Percentiles rank a stretch among this genome's conserved stretches.
Evolutionary conservation across 352 stramenopile species (phyloP).

Genomic region (Phytopythium cucurbitacearum): DNA sequence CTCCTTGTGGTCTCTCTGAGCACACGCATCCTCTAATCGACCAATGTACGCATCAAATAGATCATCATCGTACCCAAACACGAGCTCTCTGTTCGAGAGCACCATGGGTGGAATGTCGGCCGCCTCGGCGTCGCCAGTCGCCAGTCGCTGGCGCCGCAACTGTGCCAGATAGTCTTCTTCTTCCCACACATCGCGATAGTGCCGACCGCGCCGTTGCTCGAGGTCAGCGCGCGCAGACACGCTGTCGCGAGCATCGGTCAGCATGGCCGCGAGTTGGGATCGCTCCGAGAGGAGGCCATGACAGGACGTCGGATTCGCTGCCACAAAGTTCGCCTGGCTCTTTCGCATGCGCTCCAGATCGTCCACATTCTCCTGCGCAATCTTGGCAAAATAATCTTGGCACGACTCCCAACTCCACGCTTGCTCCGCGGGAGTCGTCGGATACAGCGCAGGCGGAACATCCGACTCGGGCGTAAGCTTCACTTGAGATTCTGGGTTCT

Average conservation of each 20-base stretch:
- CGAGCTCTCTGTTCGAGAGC: slow-evolving; percentile 5
- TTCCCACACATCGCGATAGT: slow-evolving; percentile 75
- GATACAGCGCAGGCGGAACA: slow-evolving; percentile 17
- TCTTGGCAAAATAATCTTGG: slow-evolving; percentile 49
- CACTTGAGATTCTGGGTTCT: neutral
- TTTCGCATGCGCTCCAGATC: slow-evolving; percentile 47
- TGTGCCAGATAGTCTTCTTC: slow-evolving; percentile 59
- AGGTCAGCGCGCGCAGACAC: slow-evolving; percentile 21
- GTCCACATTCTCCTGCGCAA: slow-evolving; percentile 46
- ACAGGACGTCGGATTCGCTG: slow-evolving; percentile 30
- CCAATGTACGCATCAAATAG: slow-evolving; percentile 49
- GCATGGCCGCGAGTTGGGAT: slow-evolving; percentile 38
- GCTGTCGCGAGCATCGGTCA: slow-evolving; percentile 30
- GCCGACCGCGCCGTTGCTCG: slow-evolving; percentile 44
- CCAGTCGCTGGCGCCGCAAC: slow-evolving; percentile 26
- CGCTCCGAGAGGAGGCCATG: slow-evolving; percentile 20
- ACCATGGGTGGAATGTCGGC: too few relatives aligned
- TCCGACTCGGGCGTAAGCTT: neutral
- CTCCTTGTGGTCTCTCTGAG: neutral
- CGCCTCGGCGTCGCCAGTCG: neutral
- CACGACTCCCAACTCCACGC: slow-evolving; percentile 65
- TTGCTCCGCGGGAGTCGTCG: slow-evolving; percentile 24
- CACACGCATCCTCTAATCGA: slow-evolving; percentile 21
- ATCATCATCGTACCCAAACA: slow-evolving; percentile 65
- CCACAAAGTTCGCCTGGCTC: slow-evolving; percentile 48